A percentile compares a stretch with the other conserved stretches of the same genome.
Evolutionary conservation across 169 alveolate genomes (phyloP).

Genomic region (Ichthyophthirius multifiliis): DNA sequence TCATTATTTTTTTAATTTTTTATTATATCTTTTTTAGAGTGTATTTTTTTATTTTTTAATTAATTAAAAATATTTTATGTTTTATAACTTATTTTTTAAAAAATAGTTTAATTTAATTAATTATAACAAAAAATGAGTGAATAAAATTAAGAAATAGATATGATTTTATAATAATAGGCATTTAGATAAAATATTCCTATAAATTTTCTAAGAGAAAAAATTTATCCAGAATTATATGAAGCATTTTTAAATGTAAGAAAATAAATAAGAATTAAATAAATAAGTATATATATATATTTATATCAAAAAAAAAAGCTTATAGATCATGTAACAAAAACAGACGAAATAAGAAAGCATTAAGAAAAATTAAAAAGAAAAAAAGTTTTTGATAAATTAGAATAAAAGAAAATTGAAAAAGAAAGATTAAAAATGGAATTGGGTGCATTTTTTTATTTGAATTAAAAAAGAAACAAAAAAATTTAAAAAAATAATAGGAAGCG

Average conservation of each 20-base stretch:
- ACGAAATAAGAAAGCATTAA: slow-evolving; percentile 43
- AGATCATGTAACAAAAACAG: slow-evolving; percentile 42
- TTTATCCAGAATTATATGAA: slow-evolving; percentile 28
- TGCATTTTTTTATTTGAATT: background rate
- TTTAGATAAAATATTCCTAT: background rate
- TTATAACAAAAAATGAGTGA: no score
- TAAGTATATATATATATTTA: background rate
- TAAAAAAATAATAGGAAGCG: slow-evolving; percentile 20
- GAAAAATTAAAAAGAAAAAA: slow-evolving; percentile 37
- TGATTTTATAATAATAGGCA: background rate
- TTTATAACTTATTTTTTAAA: no score
- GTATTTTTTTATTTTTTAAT: no score
- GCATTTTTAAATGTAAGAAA: slow-evolving; percentile 32
- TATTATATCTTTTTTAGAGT: no score
- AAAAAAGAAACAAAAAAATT: background rate
- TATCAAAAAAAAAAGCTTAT: slow-evolving; percentile 11
- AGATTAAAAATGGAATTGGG: slow-evolving; percentile 42
- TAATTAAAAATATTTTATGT: no score
- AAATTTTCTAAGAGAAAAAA: slow-evolving; percentile 18
- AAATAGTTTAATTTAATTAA: no score
- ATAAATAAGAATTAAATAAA: background rate
- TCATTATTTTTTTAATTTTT: no score
- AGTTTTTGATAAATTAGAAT: slow-evolving; percentile 42
- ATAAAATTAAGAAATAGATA: slow-evolving; percentile 3
- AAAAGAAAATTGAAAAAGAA: slow-evolving; percentile 40